Evolutionary conservation across 1,284 basidiomycete genomes (phyloP).

Genomic region (Moniliophthora roreri): DNA sequence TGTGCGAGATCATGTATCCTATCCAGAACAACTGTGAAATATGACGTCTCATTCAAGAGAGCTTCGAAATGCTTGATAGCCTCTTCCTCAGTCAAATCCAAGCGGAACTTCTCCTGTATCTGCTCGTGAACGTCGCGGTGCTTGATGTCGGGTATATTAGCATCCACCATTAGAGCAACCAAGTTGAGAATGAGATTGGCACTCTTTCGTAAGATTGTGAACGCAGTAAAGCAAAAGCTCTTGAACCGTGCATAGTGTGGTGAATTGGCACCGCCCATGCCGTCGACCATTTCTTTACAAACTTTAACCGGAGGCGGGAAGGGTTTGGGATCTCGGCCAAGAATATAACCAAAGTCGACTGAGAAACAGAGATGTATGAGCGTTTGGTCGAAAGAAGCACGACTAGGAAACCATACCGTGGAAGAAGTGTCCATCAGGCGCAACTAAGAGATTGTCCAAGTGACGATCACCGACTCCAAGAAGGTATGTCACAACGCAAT

Average conservation of each 20-base stretch:
- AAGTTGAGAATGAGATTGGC: conserved; percentile 98
- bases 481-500: conserved; percentile 97
- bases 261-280: conserved; percentile 95
- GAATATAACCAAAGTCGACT: conserved; percentile 99
- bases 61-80: conserved; percentile 97
- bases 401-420: conserved; percentile 53
- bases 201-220: conserved; percentile 92
- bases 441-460: conserved; percentile 91
- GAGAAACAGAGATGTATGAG: conserved; percentile 15
- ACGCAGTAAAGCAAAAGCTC: conserved; percentile 94
- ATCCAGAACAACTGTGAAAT: conserved; percentile 91
- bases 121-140: conserved; percentile 84
- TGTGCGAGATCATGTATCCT: conserved; percentile 87
- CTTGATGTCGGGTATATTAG: conserved; percentile 97
- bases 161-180: conserved; percentile 96
- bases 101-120: conserved; percentile 95
- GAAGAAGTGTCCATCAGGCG: conserved; percentile 92
- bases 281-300: conserved; percentile 99
- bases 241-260: conserved; percentile 95
- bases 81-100: conserved; percentile 93
- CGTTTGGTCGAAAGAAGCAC: conserved; percentile 3
- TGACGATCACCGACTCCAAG: conserved; percentile 98
- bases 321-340: conserved; percentile 97
- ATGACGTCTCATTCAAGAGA: conserved; percentile 92
- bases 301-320: conserved; percentile 98